Evolutionary conservation across 2,329 filamentous ascomycete species (phyloP).

Genomic region (Escovopsis sp.): DNA sequence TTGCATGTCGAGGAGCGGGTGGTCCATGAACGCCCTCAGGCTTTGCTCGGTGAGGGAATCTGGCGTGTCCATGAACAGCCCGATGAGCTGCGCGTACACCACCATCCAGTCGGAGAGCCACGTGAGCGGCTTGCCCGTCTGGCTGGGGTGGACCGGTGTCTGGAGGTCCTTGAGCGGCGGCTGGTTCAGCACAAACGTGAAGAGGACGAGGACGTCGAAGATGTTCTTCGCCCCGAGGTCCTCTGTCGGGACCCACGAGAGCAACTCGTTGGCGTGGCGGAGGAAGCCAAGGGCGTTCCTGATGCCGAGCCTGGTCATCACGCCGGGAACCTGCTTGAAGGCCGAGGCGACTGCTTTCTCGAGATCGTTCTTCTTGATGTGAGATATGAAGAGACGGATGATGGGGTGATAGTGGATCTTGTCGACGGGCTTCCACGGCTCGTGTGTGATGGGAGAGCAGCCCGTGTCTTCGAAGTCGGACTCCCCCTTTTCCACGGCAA

Average conservation of each 20-base stretch:
- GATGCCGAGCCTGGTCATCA: slow-evolving; percentile 12
- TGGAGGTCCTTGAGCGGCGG: slow-evolving; percentile 11
- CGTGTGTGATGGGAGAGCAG: background rate
- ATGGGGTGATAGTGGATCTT: slow-evolving; percentile 9
- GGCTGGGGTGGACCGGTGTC: slow-evolving; percentile 14
- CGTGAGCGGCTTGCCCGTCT: slow-evolving; percentile 15
- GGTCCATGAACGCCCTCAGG: slow-evolving; percentile 18
- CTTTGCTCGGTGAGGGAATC: slow-evolving; percentile 18
- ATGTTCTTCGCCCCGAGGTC: slow-evolving; percentile 19
- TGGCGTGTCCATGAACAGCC: slow-evolving; percentile 19
- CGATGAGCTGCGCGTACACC: slow-evolving; percentile 20
- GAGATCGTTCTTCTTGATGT: slow-evolving; percentile 6
- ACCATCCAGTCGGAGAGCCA: slow-evolving; percentile 24
- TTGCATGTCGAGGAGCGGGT: slow-evolving; percentile 16
- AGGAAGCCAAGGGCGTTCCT: slow-evolving; percentile 10
- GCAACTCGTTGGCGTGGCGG: slow-evolving; percentile 14
- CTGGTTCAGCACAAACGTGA: slow-evolving; percentile 27
- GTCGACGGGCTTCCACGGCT: background rate
- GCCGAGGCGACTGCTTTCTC: slow-evolving; percentile 7
- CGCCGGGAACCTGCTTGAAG: slow-evolving; percentile 8
- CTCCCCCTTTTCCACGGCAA: no score
- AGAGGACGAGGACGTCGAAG: slow-evolving; percentile 22
- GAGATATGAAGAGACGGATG: slow-evolving; percentile 10
- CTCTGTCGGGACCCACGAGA: slow-evolving; percentile 24
- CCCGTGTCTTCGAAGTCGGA: background rate